Conservation (phyloP, 805 yeast species). For the Starmera caribaea region DNA sequence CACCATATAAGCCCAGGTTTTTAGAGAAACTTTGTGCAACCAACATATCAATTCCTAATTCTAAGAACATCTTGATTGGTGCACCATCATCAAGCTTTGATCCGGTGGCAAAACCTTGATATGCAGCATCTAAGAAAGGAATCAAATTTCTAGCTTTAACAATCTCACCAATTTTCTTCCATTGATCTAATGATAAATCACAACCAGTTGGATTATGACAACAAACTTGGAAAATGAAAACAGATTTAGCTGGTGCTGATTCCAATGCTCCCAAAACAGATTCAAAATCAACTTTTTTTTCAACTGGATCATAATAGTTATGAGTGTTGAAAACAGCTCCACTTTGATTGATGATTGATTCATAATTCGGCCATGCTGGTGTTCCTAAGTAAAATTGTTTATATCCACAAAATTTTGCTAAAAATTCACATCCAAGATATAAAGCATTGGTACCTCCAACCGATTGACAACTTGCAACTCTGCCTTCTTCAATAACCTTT, state of each 20-base stretch:
- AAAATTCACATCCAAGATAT: conserved; percentile 61
- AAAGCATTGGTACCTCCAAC: conserved; percentile 79
- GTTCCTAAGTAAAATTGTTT: conserved; percentile 24
- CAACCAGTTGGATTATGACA: conserved; percentile 89
- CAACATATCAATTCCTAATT: conserved; percentile 1
- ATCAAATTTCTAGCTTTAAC: conserved; percentile 43
- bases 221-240: conserved; percentile 60
- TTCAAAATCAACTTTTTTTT: background rate
- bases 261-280: background rate
- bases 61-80: conserved; percentile 31
- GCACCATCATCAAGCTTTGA: conserved; percentile 57
- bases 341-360: background rate
- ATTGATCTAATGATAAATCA: conserved; percentile 64
- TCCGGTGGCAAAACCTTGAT: conserved; percentile 85
- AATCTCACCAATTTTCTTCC: conserved; percentile 57
- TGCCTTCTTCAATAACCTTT: conserved; percentile 32
- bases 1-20: conserved; percentile 81
- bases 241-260: conserved; percentile 3
- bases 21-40: conserved; percentile 81
- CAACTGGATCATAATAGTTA: background rate
- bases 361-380: conserved; percentile 2
- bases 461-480: conserved; percentile 68
- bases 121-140: conserved; percentile 78
- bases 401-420: conserved; percentile 16
- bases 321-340: background rate